phyloP scores from a whole-genome alignment of 192 early-diverging fungal species.

The Coemansia sp. region DNA sequence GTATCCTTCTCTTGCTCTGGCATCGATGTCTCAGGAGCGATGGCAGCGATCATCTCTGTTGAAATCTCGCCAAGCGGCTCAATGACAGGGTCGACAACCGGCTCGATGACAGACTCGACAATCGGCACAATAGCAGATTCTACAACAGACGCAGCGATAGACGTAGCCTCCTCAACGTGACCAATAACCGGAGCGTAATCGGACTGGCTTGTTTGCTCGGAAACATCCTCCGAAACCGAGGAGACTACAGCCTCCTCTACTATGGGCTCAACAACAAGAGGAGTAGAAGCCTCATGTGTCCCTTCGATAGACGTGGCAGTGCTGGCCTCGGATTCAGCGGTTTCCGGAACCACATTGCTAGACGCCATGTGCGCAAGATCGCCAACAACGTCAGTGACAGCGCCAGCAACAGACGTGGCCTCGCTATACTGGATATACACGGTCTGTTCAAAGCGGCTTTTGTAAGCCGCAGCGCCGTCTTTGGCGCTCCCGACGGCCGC shows the following conservation, averaged over 20 bases:
- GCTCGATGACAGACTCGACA: not conserved
- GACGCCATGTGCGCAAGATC: not conserved
- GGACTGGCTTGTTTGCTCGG: not conserved
- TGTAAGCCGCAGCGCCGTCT: constrained; percentile 23
- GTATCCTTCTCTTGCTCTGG: not conserved
- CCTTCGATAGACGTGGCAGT: not conserved
- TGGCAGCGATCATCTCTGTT: not conserved
- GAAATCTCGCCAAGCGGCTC: not conserved
- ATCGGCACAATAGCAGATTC: not conserved
- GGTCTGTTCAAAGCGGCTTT: constrained; percentile 22
- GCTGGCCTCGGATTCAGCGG: not conserved
- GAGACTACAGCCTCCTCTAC: not conserved
- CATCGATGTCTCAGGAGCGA: not conserved
- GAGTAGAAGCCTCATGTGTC: not conserved
- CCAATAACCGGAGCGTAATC: not conserved
- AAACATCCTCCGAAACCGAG: not conserved
- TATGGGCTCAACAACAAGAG: not conserved
- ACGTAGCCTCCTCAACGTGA: not conserved
- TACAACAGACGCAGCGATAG: not conserved
- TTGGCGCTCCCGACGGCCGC: constrained; percentile 32
- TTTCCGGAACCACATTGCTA: constrained; percentile 4
- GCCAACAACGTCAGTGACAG: constrained; percentile 6
- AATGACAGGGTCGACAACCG: not conserved
- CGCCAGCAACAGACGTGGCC: constrained; percentile 15
- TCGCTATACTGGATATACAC: constrained; percentile 19